These are phyloP conservation scores for Prunus salicina DNA, from an alignment of 306 rosid species.

Conservation along the genomic window DNA sequence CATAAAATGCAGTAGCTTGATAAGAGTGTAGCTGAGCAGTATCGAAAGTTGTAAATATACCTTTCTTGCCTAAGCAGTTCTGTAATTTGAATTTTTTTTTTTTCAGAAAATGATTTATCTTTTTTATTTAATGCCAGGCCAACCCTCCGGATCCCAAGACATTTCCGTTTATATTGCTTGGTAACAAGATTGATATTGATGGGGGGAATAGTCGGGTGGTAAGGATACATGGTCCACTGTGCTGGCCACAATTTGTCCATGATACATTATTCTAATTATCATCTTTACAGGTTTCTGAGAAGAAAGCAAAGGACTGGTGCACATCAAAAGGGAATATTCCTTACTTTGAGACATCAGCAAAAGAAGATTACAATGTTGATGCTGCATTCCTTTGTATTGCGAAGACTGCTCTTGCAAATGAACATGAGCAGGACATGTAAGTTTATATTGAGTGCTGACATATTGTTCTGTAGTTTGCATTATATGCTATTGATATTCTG, in stretches of 20 bases:
- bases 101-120: neutral
- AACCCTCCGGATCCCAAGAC: constrained; percentile 67
- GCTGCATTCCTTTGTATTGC: constrained; percentile 81
- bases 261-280: constrained; percentile 28
- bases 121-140: constrained; percentile 40
- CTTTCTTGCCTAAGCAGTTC: neutral
- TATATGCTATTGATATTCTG: neutral
- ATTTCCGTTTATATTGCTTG: constrained; percentile 85
- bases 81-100: neutral
- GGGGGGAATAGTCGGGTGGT: constrained; percentile 98
- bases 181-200: constrained; percentile 93
- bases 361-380: constrained; percentile 86
- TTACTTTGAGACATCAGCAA: constrained; percentile 92
- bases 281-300: constrained; percentile 75
- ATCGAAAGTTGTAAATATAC: neutral
- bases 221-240: constrained; percentile 25
- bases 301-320: constrained; percentile 94
- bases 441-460: constrained; percentile 23
- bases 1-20: neutral
- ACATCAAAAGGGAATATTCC: constrained; percentile 81
- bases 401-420: constrained; percentile 77
- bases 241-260: constrained; percentile 4
- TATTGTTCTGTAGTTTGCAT: neutral
- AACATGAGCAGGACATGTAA: constrained; percentile 84
- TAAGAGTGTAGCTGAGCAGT: neutral